Evolutionary conservation across 2,329 filamentous ascomycete species (phyloP), one percentile per base, ranked within the genome.

Genomic region (Alternaria sp.): DNA sequence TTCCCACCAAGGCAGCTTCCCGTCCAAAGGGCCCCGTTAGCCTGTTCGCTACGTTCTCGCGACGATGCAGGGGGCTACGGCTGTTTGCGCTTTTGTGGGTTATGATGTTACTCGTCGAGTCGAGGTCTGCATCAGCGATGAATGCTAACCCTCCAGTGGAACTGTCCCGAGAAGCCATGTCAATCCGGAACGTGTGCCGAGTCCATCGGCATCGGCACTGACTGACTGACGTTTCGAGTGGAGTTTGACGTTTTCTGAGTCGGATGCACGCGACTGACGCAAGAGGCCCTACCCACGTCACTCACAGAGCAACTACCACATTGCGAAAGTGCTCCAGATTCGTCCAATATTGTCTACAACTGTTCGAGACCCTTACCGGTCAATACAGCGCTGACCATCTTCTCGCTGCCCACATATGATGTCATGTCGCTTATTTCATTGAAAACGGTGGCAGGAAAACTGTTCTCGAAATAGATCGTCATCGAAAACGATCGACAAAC

Each of bases 351-450:
- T 22, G 43, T 34, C 43, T 25, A 44, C 16, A 12, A 45, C 38
- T 14, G 20, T 38, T 38, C 30, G 45, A 56, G 45, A 30, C 57
- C 32, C 28, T 22, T 22, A 16, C 14, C 18, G 22, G 18, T 44
- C 44, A 27, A 55, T 18, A 59, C 57, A 50, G 20, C 46, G 40
- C 36, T 59, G 57, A 51, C 57, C 52, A 38, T 25, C 57, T 43
- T 25, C 55, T 30, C 14, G 16, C 32, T 43, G 38, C n/a, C 22
- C 11, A 20, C n/a, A 12, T 25, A 36, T 60, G 52, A 60, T 56
- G 52, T 60, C 57, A 60, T 60, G 32, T 41, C 44, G 57, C 57
- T 60, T 56, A 45, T 27, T 45, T 20, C 49, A 18, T n/a, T 60
- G 27, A 32, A 38, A 52, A 40, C 41, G 43, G 22, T 14, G 32